Percentiles rank a stretch among this genome's conserved stretches.
These are phyloP conservation scores for Neonectria neomacrospora DNA, from an alignment of 2,329 filamentous ascomycete species.

Conservation along the genomic window DNA sequence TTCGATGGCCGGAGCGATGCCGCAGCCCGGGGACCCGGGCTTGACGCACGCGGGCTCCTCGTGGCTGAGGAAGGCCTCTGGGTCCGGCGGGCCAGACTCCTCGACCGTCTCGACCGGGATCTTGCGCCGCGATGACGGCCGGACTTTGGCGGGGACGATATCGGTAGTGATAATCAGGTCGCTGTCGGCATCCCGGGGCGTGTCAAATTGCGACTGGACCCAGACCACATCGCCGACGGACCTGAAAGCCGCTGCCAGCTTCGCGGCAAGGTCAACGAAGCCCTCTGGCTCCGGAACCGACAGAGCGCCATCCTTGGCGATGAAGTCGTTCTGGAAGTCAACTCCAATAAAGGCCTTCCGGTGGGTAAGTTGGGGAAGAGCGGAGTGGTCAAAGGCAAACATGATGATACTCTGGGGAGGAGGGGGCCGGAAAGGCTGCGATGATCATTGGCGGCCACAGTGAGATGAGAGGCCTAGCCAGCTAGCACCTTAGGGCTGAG, in stretches of 20 bases:
- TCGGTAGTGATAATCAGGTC: conserved; percentile 61
- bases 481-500: conserved; percentile 32
- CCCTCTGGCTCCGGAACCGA: conserved; percentile 71
- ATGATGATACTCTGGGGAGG: conserved; percentile 46
- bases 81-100: conserved; percentile 38
- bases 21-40: conserved; percentile 57
- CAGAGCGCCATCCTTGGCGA: conserved; percentile 74
- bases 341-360: conserved; percentile 81
- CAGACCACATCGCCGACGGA: conserved; percentile 79
- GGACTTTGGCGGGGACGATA: conserved; percentile 32
- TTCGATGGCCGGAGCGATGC: conserved; percentile 57
- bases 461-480: conserved; percentile 21
- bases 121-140: conserved; percentile 29
- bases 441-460: conserved; percentile 16
- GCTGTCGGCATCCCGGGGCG: conserved; percentile 66
- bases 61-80: conserved; percentile 61
- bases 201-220: conserved; percentile 80
- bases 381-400: conserved; percentile 67
- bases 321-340: conserved; percentile 92
- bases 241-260: conserved; percentile 79
- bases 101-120: conserved; percentile 26
- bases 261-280: conserved; percentile 74
- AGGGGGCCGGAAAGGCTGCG: not conserved
- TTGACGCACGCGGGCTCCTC: conserved; percentile 57
- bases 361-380: conserved; percentile 66